phyloP scores from a whole-genome alignment of 495 filamentous ascomycete species.

The Aspergillus bertholletiae region DNA sequence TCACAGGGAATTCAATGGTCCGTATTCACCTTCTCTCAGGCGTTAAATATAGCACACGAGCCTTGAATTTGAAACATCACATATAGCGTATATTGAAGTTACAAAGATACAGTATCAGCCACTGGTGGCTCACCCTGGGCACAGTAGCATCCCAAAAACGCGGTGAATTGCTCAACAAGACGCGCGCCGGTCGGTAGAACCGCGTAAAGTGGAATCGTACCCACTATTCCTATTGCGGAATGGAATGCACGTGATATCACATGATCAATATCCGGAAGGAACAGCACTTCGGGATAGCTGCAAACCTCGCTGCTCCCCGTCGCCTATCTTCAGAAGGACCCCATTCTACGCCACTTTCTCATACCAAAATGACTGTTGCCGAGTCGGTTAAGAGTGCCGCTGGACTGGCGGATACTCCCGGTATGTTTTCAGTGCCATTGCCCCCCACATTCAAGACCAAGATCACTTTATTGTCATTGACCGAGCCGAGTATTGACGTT shows the following conservation, averaged over 20 bases:
- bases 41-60: slow-evolving; percentile 7
- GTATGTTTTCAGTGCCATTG: slow-evolving; percentile 34
- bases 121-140: slow-evolving; percentile 21
- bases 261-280: slow-evolving; percentile 29
- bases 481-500: slow-evolving; percentile 14
- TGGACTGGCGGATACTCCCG: slow-evolving; percentile 41
- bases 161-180: slow-evolving; percentile 20
- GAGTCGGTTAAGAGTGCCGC: slow-evolving; percentile 56
- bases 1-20: slow-evolving; percentile 1
- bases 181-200: slow-evolving; percentile 18
- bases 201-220: slow-evolving; percentile 26
- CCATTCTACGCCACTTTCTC: slow-evolving; percentile 13
- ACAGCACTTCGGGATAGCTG: slow-evolving; percentile 28
- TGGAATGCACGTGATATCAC: slow-evolving; percentile 22
- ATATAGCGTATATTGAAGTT: background rate
- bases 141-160: slow-evolving; percentile 20
- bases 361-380: slow-evolving; percentile 40
- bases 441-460: background rate
- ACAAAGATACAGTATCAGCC: slow-evolving; percentile 16
- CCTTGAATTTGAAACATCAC: background rate
- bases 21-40: slow-evolving; percentile 4
- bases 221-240: slow-evolving; percentile 25
- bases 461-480: background rate
- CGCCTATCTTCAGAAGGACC: slow-evolving; percentile 15
- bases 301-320: slow-evolving; percentile 25